phyloP scores from a whole-genome alignment of 768 basidiomycete genomes.

The Macrolepiota fuliginosa region DNA sequence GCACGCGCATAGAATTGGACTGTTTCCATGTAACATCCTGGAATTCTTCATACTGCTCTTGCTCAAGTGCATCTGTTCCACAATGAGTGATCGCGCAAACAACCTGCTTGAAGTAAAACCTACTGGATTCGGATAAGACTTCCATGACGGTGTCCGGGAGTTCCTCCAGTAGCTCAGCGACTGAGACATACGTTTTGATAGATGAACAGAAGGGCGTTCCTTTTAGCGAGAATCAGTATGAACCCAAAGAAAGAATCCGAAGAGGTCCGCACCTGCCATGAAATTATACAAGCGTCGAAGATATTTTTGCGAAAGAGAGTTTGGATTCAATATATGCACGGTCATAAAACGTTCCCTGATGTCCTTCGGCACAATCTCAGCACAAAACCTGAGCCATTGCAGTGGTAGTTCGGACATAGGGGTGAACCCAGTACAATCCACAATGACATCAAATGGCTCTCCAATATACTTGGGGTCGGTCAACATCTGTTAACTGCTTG shows the following conservation, averaged over 20 bases:
- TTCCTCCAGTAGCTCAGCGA: constrained; percentile 55
- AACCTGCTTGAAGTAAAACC: constrained; percentile 17
- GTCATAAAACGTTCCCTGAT: constrained; percentile 58
- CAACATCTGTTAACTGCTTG: constrained; percentile 40
- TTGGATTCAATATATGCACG: constrained; percentile 73
- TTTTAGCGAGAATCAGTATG: constrained; percentile 20
- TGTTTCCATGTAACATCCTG: constrained; percentile 62
- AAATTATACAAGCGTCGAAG: constrained; percentile 76
- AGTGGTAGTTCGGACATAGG: constrained; percentile 75
- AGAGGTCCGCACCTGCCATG: constrained; percentile 38
- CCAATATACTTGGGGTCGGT: constrained; percentile 44
- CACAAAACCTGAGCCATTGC: constrained; percentile 77
- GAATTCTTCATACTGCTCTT: constrained; percentile 53
- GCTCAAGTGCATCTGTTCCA: constrained; percentile 55
- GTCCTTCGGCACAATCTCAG: constrained; percentile 71
- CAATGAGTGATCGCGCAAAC: neutral
- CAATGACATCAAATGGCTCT: constrained; percentile 64
- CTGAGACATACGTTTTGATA: constrained; percentile 61
- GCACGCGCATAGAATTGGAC: constrained; percentile 59
- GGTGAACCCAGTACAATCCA: constrained; percentile 81
- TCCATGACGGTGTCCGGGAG: constrained; percentile 47
- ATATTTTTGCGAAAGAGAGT: constrained; percentile 67
- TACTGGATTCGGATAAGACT: constrained; percentile 56
- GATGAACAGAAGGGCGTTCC: constrained; percentile 50
- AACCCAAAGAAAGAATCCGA: neutral